These are phyloP conservation scores for Fusarium miscanthi DNA, from an alignment of 2,329 filamentous ascomycete genomes.

Conservation along the genomic window DNA sequence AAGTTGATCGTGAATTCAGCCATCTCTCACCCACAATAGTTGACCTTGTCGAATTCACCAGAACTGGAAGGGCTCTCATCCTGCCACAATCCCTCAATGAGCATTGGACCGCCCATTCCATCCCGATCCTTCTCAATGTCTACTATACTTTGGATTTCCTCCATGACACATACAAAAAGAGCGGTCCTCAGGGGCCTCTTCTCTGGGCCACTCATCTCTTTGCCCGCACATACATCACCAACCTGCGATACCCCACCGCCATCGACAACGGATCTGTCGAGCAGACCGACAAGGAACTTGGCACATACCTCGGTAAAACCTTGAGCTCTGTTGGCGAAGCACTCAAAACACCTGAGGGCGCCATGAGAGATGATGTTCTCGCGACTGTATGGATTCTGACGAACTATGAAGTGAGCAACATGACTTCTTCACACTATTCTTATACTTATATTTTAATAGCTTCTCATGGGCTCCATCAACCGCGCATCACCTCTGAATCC, in stretches of 20 bases:
- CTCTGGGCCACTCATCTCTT: constrained; percentile 55
- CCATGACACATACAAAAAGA: constrained; percentile 43
- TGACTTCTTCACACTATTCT: background rate
- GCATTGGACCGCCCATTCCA: constrained; percentile 54
- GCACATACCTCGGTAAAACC: constrained; percentile 51
- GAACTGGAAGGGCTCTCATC: constrained; percentile 7
- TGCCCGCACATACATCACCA: constrained; percentile 54
- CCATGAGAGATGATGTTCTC: constrained; percentile 51
- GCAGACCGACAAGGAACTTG: constrained; percentile 49
- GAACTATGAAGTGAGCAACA: constrained; percentile 52
- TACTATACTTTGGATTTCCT: constrained; percentile 53
- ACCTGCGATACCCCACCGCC: constrained; percentile 49
- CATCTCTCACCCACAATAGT: constrained; percentile 9
- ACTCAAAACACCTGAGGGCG: constrained; percentile 45
- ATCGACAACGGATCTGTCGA: constrained; percentile 39
- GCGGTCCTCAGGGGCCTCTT: constrained; percentile 49
- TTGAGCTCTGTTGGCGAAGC: constrained; percentile 54
- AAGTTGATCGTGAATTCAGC: constrained; percentile 13
- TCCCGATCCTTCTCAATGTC: constrained; percentile 54
- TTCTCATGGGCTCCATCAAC: constrained; percentile 53
- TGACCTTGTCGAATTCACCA: constrained; percentile 20
- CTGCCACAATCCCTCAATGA: constrained; percentile 45
- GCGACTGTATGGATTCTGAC: constrained; percentile 55
- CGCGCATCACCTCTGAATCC: constrained; percentile 43
- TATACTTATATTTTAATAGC: constrained; percentile 39